A percentile compares a stretch with the other conserved stretches of the same genome.
phyloP scores from a whole-genome alignment of 2,329 filamentous ascomycete genomes.

The Fonsecaea multimorphosa region DNA sequence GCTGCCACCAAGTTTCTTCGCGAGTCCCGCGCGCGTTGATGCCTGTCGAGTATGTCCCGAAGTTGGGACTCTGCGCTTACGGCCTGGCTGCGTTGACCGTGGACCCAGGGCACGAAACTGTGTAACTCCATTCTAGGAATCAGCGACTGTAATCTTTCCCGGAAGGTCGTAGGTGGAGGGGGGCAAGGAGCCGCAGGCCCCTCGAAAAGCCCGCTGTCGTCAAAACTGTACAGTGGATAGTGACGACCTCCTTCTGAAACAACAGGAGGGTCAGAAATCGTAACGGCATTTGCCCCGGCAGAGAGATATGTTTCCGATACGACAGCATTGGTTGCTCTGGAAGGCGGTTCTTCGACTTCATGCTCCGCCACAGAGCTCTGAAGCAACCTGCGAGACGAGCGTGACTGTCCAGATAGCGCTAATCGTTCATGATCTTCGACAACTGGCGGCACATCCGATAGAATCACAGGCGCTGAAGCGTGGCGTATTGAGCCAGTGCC shows the following conservation, averaged over 20 bases:
- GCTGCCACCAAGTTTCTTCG: not conserved
- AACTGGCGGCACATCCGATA: not conserved
- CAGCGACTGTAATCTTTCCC: slow-evolving; percentile 25
- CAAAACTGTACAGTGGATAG: slow-evolving; percentile 37
- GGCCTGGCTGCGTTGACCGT: slow-evolving; percentile 18
- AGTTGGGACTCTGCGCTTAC: slow-evolving; percentile 35
- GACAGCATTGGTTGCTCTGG: slow-evolving; percentile 32
- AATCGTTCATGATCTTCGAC: slow-evolving; percentile 14
- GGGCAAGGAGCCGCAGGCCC: slow-evolving; percentile 12
- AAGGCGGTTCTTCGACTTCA: slow-evolving; percentile 9
- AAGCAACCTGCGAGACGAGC: slow-evolving; percentile 24
- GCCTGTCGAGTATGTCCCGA: slow-evolving; percentile 32
- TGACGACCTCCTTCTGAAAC: slow-evolving; percentile 35
- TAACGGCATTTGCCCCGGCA: slow-evolving; percentile 35
- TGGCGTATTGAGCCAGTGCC: slow-evolving; percentile 21
- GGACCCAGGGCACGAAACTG: slow-evolving; percentile 26
- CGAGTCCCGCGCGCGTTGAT: slow-evolving; percentile 12
- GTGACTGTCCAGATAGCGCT: not conserved
- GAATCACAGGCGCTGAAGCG: slow-evolving; percentile 19
- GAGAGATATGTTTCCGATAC: slow-evolving; percentile 39
- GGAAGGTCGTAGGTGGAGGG: slow-evolving; percentile 15
- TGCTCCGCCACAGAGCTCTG: slow-evolving; percentile 4
- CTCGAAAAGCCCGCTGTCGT: slow-evolving; percentile 35
- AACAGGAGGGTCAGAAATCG: slow-evolving; percentile 30
- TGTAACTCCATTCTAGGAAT: slow-evolving; percentile 23